Evolutionary conservation across 306 rosid species (phyloP).

Genomic region (Phaseolus lunatus): DNA sequence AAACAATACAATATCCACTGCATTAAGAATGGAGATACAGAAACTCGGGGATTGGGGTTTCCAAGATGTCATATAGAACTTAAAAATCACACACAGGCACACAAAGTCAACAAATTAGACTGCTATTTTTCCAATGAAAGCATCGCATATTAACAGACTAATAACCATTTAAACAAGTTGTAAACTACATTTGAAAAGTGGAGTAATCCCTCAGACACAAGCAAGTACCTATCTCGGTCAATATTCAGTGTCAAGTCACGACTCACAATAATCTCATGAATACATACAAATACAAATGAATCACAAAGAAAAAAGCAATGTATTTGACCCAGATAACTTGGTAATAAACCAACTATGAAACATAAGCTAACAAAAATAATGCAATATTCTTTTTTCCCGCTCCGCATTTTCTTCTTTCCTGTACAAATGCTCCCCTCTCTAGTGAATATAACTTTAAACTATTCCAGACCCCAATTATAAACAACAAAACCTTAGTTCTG

Average conservation of each 20-base stretch:
- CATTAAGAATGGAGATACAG: slow-evolving; percentile 26
- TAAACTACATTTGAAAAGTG: slow-evolving; percentile 32
- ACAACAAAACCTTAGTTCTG: slow-evolving; percentile 22
- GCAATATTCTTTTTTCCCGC: slow-evolving; percentile 4
- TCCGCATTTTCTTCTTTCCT: neutral
- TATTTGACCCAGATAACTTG: slow-evolving; percentile 1
- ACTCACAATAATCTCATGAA: slow-evolving; percentile 15
- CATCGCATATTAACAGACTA: slow-evolving; percentile 18
- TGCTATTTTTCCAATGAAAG: slow-evolving; percentile 3
- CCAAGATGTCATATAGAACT: slow-evolving; percentile 24
- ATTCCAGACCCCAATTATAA: slow-evolving; percentile 1
- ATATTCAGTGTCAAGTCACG: slow-evolving; percentile 32
- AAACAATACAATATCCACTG: slow-evolving; percentile 7
- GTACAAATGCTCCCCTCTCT: slow-evolving; percentile 16
- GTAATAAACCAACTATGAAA: slow-evolving; percentile 9
- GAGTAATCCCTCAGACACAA: neutral
- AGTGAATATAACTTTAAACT: slow-evolving; percentile 13
- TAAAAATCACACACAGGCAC: slow-evolving; percentile 29
- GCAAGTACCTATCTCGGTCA: slow-evolving; percentile 17
- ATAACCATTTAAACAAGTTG: neutral
- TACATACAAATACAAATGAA: slow-evolving; percentile 15
- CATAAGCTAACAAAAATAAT: slow-evolving; percentile 14
- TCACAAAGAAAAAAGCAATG: neutral
- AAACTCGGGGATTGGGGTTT: neutral
- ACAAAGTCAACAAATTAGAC: slow-evolving; percentile 21